These are phyloP conservation scores for Aspergillus oerlinghausenensis DNA, from an alignment of 2,329 filamentous ascomycete species.

Conservation along the genomic window DNA sequence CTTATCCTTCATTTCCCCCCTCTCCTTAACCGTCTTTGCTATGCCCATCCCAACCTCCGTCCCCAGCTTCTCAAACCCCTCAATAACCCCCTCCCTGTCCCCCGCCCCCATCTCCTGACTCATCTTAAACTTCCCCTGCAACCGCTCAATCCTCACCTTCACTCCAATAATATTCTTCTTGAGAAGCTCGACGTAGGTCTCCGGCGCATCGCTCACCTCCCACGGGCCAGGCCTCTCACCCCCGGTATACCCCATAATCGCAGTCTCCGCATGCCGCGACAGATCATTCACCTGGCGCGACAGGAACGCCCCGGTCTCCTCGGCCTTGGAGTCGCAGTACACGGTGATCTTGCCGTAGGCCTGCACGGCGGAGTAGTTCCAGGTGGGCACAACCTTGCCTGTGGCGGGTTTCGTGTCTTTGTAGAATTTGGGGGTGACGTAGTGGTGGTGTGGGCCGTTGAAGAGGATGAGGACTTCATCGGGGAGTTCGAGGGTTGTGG, in stretches of 20 bases:
- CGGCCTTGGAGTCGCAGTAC: conserved; percentile 47
- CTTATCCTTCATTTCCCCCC: conserved; percentile 21
- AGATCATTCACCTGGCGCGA: conserved; percentile 51
- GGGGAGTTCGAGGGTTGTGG: conserved; percentile 20
- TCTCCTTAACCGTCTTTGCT: conserved; percentile 31
- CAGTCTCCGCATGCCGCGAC: conserved; percentile 47
- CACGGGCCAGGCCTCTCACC: conserved; percentile 50
- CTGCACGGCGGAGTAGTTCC: conserved; percentile 65
- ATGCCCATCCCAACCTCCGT: conserved; percentile 36
- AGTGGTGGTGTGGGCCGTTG: conserved; percentile 55
- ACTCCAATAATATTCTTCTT: conserved; percentile 59
- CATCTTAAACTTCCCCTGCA: conserved; percentile 65
- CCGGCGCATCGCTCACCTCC: conserved; percentile 58
- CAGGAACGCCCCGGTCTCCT: conserved; percentile 48
- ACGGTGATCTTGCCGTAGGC: conserved; percentile 56
- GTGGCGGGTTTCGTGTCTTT: conserved; percentile 59
- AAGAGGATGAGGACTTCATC: conserved; percentile 62
- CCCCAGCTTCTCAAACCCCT: conserved; percentile 49
- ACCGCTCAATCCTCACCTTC: conserved; percentile 51
- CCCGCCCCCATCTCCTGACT: conserved; percentile 55
- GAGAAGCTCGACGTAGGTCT: conserved; percentile 52
- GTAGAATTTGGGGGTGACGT: conserved; percentile 67
- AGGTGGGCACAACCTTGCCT: conserved; percentile 65
- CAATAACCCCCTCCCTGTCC: conserved; percentile 54
- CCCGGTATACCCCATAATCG: conserved; percentile 54